Evolutionary conservation across 768 basidiomycete species (phyloP).

Genomic region (Suillus spraguei): DNA sequence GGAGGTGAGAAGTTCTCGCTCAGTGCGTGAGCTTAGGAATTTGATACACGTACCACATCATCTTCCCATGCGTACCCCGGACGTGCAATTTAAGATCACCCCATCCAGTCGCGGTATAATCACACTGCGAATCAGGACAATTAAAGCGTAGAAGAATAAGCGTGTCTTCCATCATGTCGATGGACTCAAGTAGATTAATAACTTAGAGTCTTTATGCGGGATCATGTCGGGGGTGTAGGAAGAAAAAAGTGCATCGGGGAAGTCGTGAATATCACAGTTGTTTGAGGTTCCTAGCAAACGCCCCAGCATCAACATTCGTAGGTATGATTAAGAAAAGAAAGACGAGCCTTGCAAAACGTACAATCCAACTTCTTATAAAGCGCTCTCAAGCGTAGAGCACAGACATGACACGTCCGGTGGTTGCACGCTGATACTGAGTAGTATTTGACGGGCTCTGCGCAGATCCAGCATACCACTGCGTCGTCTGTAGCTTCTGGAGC

Average conservation of each 20-base stretch:
- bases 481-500: slow-evolving; percentile 33
- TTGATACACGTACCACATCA: slow-evolving; percentile 66
- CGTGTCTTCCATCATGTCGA: slow-evolving; percentile 95
- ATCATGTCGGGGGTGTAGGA: slow-evolving; percentile 58
- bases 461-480: slow-evolving; percentile 80
- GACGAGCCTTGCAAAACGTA: slow-evolving; percentile 90
- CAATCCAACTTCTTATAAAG: slow-evolving; percentile 94
- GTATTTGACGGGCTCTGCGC: slow-evolving; percentile 92
- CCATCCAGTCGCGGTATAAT: slow-evolving; percentile 87
- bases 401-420: slow-evolving; percentile 95
- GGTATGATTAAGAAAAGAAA: background rate
- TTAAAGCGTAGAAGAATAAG: slow-evolving; percentile 92
- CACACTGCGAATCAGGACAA: slow-evolving; percentile 85
- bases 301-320: slow-evolving; percentile 4
- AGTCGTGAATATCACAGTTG: slow-evolving; percentile 71
- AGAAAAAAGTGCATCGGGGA: slow-evolving; percentile 64
- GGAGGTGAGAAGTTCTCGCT: background rate
- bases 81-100: slow-evolving; percentile 86
- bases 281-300: slow-evolving; percentile 63
- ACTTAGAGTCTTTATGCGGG: slow-evolving; percentile 68
- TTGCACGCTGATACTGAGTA: slow-evolving; percentile 89
- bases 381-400: slow-evolving; percentile 82
- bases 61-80: slow-evolving; percentile 68
- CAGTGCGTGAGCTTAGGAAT: background rate
- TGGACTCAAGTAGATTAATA: slow-evolving; percentile 82